Evolutionary conservation across 352 stramenopile genomes (phyloP).

Genomic region (Blastocystis sp.): DNA sequence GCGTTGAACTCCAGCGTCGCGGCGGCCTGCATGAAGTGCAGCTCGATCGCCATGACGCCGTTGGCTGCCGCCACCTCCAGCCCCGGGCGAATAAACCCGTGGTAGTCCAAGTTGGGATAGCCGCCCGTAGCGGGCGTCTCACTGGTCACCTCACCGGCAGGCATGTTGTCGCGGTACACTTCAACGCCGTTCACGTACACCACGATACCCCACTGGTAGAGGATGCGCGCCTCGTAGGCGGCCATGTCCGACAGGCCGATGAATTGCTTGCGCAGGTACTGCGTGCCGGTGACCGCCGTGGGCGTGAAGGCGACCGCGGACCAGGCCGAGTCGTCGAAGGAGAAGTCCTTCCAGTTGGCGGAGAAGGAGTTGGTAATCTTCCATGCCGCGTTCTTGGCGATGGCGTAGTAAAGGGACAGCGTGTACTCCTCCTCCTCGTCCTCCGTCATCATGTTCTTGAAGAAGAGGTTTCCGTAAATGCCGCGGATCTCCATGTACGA

Average conservation of each 20-base stretch:
- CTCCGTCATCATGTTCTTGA: not conserved
- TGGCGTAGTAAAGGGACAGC: constrained; percentile 15
- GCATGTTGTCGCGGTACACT: constrained; percentile 41
- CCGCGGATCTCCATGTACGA: not conserved
- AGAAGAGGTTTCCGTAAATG: not conserved
- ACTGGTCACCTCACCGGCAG: not conserved
- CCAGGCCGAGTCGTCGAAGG: not conserved
- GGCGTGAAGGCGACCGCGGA: not conserved
- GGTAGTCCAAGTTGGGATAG: not conserved
- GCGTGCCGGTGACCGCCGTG: not conserved
- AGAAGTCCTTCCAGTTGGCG: not conserved
- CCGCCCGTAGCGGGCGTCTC: not conserved
- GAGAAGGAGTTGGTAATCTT: not conserved
- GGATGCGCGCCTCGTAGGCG: constrained; percentile 31
- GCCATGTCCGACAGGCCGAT: constrained; percentile 7
- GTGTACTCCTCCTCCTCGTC: not conserved
- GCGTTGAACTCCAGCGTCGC: constrained; percentile 13
- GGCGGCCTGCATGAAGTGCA: constrained; percentile 16
- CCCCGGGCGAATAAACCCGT: constrained; percentile 11
- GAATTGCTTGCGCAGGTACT: constrained; percentile 49
- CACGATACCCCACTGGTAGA: constrained; percentile 1
- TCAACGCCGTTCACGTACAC: constrained; percentile 58
- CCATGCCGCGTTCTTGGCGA: not conserved
- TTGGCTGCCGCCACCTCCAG: not conserved
- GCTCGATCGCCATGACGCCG: constrained; percentile 13